Conservation (phyloP, 2,329 filamentous ascomycete species). For the Venturia pyrina region DNA sequence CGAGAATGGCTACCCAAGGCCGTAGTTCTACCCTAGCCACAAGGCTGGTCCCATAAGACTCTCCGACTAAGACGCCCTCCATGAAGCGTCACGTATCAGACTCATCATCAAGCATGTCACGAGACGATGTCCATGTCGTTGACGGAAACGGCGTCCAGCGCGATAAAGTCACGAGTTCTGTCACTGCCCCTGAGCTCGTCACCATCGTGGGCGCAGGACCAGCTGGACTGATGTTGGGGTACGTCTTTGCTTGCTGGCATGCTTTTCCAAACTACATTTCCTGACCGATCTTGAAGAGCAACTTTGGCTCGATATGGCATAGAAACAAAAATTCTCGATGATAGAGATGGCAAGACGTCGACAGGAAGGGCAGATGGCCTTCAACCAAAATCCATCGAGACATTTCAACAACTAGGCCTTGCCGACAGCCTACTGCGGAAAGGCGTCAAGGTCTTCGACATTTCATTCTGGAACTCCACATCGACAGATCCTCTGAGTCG, state of each 20-base stretch:
- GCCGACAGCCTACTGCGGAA: conserved; percentile 56
- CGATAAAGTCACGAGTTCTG: too few relatives aligned
- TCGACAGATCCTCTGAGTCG: conserved; percentile 40
- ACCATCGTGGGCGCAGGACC: conserved; percentile 33
- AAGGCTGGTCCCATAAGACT: background rate
- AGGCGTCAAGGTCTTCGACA: conserved; percentile 63
- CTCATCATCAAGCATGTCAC: conserved; percentile 1
- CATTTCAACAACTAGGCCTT: conserved; percentile 60
- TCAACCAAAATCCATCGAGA: conserved; percentile 71
- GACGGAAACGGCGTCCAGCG: background rate
- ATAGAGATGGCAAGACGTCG: conserved; percentile 56
- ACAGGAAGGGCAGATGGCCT: conserved; percentile 62
- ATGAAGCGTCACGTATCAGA: background rate
- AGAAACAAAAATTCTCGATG: conserved; percentile 56
- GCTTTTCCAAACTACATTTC: background rate
- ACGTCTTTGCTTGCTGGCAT: conserved; percentile 14
- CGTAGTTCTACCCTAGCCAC: background rate
- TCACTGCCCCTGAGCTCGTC: background rate
- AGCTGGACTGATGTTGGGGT: conserved; percentile 35
- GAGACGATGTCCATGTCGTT: background rate
- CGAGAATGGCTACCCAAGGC: background rate
- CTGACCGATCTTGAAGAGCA: conserved; percentile 27
- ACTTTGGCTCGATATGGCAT: conserved; percentile 57
- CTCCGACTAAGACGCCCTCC: background rate
- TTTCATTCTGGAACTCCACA: conserved; percentile 56